Base-by-base conservation (phyloP, 2,329 filamentous ascomycete species). In the Colletotrichum agaves region DNA sequence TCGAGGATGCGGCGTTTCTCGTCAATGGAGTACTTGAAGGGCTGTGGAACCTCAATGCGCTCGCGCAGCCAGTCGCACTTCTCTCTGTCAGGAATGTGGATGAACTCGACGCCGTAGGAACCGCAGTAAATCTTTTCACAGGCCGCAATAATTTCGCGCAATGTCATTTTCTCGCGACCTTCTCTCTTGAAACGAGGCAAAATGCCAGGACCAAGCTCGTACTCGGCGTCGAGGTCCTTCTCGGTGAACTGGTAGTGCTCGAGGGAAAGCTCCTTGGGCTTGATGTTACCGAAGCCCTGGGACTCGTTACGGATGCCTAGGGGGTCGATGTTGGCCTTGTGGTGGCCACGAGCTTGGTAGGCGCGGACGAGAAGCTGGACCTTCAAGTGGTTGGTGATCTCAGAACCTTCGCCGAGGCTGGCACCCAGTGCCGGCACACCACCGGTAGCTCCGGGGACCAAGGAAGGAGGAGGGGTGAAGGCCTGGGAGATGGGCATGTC, bases 1-100 rank as follows among this genome's bases (percentile, higher is more conserved):
- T 99, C 96, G 73, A 99, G 88, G 74, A 99, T 97, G 73, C 96
- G 90, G 77, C 96, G 93, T 89, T 99, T 99, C 87, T 99, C 96
- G 76, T 98, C 96, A 68, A 97, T 91, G 1, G 93, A 97, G 85
- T 98, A 98, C 81, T 97, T 97, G 88, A 97, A 99, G 12, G 96
- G 94, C 74, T 91, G 88, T 50, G 95, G 95, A 58, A 98, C 91
- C 84, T 99, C 96, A 74, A 98, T 87, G 71, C 96, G 93, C 82
- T 97, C 93, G 75, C 96, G 90, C 70, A 99, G 90, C 96, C 96
- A 99, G 83, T 99, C 96, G 84, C 96, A 99, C 82, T 97, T 96
- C 78, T 95, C 93, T 76, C 96, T 89, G 79, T 99, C 95, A 65
- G 96, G 95, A 72, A 99, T 99, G 82, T 99, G 96, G 78, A 99